Percentiles rank a stretch among this genome's conserved stretches.
These are phyloP conservation scores for Cylindrodendrum hubeiense DNA, from an alignment of 2,329 filamentous ascomycete species.

Conservation along the genomic window DNA sequence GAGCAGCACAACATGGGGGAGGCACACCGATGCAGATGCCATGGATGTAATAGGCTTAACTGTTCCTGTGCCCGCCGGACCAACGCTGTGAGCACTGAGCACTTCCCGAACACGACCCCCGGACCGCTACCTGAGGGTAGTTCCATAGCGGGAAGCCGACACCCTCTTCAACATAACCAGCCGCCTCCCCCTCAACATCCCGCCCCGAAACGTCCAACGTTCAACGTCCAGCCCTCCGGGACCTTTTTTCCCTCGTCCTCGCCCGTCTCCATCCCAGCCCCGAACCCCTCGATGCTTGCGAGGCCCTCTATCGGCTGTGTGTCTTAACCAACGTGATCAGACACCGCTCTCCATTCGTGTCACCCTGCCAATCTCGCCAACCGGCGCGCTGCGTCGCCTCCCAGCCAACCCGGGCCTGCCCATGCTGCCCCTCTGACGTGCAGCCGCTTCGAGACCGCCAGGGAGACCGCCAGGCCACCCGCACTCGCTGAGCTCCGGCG, in stretches of 20 bases:
- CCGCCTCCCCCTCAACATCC: conserved; percentile 12
- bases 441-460: conserved; percentile 19
- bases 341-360: conserved; percentile 10
- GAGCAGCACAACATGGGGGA: conserved; percentile 20
- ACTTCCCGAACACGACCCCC: conserved; percentile 15
- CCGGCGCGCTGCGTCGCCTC: conserved; percentile 5
- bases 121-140: conserved; percentile 16
- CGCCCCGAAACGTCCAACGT: conserved; percentile 4
- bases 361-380: conserved; percentile 20
- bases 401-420: conserved; percentile 22
- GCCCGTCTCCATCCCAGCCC: not conserved
- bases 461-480: conserved; percentile 18
- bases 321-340: conserved; percentile 9
- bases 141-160: conserved; percentile 17
- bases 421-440: conserved; percentile 30
- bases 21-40: conserved; percentile 19
- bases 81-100: conserved; percentile 9
- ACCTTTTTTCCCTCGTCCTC: not conserved
- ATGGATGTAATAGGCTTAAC: conserved; percentile 7
- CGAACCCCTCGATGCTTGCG: conserved; percentile 4
- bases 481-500: conserved; percentile 14
- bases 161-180: conserved; percentile 17
- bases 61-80: not conserved
- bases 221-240: not conserved
- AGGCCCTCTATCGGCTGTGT: not conserved